Base-by-base conservation (phyloP, 495 filamentous ascomycete species). In the Peziza echinospora region DNA sequence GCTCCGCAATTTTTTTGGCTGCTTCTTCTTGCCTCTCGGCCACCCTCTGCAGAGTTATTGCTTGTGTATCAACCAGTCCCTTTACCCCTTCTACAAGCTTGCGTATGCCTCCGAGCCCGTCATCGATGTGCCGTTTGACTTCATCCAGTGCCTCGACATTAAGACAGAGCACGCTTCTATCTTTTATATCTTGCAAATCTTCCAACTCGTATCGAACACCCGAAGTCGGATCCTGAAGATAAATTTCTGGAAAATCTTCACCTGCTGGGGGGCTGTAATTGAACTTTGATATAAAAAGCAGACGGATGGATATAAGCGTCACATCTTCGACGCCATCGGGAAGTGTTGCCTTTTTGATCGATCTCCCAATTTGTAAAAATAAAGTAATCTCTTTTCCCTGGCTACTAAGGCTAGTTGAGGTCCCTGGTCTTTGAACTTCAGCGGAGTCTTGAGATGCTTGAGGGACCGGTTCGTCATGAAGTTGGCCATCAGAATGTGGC, bases 211-310 rank as follows among this genome's bases (percentile, higher is more conserved):
- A 84, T 19, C 89, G 81, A 21, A 94, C 82, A 4, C 89, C 91
- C 7, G 86, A 93, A 9, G 93, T 71, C 5, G 87, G 76, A 60
- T 97, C 89, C 62, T 97, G 91, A 30, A 97, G 86, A 61, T 96
- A 93, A 24, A 97, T 93, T 54, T 96, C 89, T 0, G 89, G 89
- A 24, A 97, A 67, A 55, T 97, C 89, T 10, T 75, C 76, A 21
- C 91, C 89, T 58, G 96, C 82, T 52, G 93, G 87, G 1, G 85
- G 92, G 53, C 89, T 94, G 84, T 92, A 97, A 5, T 85, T 84
- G 55, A 97, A 97, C 55, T 94, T 96, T 52, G 96, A 91, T 53
- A 97, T 97, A 60, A 97, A 97, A n/a, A 87, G 86, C 25, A 96
- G 71, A 57, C 96, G 89, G 47, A 97, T 64, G 9, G 84, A 72